phyloP scores from a whole-genome alignment of 2,329 filamentous ascomycete genomes.

The Eurotiales sp. region DNA sequence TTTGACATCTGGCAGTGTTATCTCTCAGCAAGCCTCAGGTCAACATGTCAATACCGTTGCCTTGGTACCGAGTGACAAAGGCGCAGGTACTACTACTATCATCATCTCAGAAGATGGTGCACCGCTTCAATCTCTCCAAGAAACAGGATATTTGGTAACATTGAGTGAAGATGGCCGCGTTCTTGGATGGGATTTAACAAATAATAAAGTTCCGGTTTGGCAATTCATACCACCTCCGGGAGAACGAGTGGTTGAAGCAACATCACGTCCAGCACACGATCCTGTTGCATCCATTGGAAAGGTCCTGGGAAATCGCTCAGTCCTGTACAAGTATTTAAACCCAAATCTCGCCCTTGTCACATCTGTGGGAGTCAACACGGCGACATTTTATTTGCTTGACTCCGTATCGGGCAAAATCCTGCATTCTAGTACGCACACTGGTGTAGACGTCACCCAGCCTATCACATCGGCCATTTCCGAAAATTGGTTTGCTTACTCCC shows the following conservation, averaged over 20 bases:
- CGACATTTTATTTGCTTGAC: slow-evolving; percentile 77
- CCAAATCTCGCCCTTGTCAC: slow-evolving; percentile 78
- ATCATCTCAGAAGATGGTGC: slow-evolving; percentile 35
- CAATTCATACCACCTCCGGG: slow-evolving; percentile 63
- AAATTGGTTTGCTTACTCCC: slow-evolving; percentile 92
- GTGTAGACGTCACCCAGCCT: slow-evolving; percentile 69
- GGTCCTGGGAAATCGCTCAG: slow-evolving; percentile 85
- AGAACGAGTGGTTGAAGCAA: slow-evolving; percentile 66
- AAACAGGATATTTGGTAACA: slow-evolving; percentile 38
- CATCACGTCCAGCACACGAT: slow-evolving; percentile 69
- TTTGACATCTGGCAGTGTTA: slow-evolving; percentile 40
- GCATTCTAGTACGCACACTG: slow-evolving; percentile 64
- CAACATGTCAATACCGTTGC: slow-evolving; percentile 30
- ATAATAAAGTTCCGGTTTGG: slow-evolving; percentile 58
- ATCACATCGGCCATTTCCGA: slow-evolving; percentile 79
- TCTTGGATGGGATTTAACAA: slow-evolving; percentile 40
- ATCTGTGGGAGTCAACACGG: slow-evolving; percentile 58
- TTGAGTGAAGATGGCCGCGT: slow-evolving; percentile 38
- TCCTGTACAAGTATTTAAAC: slow-evolving; percentile 96
- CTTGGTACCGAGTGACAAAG: slow-evolving; percentile 24
- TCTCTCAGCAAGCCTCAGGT: slow-evolving; percentile 27
- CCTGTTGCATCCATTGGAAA: slow-evolving; percentile 92
- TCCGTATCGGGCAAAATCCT: slow-evolving; percentile 80
- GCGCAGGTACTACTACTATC: slow-evolving; percentile 23
- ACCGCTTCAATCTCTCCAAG: slow-evolving; percentile 28